Conservation (phyloP, 805 yeast species). For the Saccharomycopsis sp. region DNA sequence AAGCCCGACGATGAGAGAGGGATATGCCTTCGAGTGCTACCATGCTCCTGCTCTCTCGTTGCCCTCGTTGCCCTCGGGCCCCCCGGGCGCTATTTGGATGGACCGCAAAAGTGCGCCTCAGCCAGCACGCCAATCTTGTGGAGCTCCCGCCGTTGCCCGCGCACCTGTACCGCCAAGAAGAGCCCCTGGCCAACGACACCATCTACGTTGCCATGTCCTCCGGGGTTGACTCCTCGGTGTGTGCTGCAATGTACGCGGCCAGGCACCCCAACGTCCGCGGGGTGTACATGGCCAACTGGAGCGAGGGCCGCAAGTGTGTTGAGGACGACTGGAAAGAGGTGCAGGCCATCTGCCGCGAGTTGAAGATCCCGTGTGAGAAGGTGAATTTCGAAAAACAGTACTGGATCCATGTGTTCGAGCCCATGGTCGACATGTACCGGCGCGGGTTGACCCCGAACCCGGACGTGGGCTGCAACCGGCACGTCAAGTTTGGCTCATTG, state of each 20-base stretch:
- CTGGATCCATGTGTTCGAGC: slow-evolving; percentile 87
- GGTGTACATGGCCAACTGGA: slow-evolving; percentile 92
- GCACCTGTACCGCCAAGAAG: slow-evolving; percentile 28
- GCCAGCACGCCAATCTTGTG: not conserved
- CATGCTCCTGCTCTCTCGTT: too few relatives aligned
- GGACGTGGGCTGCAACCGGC: slow-evolving; percentile 78
- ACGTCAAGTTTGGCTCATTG: slow-evolving; percentile 80
- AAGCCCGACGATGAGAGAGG: too few relatives aligned
- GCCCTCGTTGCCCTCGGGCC: too few relatives aligned
- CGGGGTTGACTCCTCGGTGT: slow-evolving; percentile 91
- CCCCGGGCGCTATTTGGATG: too few relatives aligned
- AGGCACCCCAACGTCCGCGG: slow-evolving; percentile 52
- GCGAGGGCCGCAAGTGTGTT: slow-evolving; percentile 54
- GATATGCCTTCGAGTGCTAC: too few relatives aligned
- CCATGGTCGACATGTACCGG: slow-evolving; percentile 71
- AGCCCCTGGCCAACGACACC: slow-evolving; percentile 46
- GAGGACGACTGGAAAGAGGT: slow-evolving; percentile 90
- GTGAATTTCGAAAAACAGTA: slow-evolving; percentile 85
- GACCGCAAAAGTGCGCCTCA: too few relatives aligned
- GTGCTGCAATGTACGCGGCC: slow-evolving; percentile 61
- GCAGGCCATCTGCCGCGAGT: slow-evolving; percentile 45
- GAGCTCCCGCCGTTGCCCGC: not conserved
- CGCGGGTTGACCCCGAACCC: slow-evolving; percentile 89
- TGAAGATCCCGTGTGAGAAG: slow-evolving; percentile 62
- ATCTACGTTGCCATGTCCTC: slow-evolving; percentile 89